Percentiles rank a stretch among this genome's conserved stretches.
Conservation (phyloP, 768 basidiomycete genomes). For the Calocera viscosa region DNA sequence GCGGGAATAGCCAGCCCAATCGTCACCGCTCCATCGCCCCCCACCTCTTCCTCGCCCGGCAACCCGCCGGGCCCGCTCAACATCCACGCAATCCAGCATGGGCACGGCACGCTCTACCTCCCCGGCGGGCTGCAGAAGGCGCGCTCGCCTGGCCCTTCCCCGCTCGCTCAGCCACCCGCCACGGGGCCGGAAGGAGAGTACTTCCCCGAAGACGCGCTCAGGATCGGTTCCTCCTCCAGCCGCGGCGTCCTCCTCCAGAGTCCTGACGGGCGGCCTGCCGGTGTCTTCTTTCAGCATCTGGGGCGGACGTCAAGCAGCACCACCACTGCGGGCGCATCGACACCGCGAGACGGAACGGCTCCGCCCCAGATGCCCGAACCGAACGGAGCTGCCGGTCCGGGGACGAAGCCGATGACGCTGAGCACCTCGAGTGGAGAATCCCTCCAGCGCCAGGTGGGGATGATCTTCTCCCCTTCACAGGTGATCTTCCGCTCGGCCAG, state of each 20-base stretch:
- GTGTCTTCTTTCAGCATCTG: conserved; percentile 84
- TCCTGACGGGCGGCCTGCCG: conserved; percentile 86
- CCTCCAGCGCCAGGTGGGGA: background rate
- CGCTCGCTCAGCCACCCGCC: background rate
- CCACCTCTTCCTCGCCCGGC: conserved; percentile 11
- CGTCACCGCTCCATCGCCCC: background rate
- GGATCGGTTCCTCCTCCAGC: conserved; percentile 32
- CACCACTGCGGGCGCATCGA: background rate
- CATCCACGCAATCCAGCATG: conserved; percentile 12
- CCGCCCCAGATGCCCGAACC: background rate
- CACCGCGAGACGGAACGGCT: background rate
- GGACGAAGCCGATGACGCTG: conserved; percentile 1
- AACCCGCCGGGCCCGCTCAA: background rate
- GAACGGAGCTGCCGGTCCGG: background rate
- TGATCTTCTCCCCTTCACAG: conserved; percentile 7
- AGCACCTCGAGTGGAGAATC: background rate
- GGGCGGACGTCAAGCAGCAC: conserved; percentile 4
- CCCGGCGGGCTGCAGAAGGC: background rate
- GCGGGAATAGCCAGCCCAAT: conserved; percentile 27
- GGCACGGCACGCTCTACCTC: background rate
- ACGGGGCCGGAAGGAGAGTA: conserved; percentile 38
- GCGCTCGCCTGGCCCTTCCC: background rate
- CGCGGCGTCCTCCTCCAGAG: conserved; percentile 79
- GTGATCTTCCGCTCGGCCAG: background rate
- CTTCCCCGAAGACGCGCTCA: conserved; percentile 40